Evolutionary conservation across 176 grass and related monocot genomes (phyloP).

Genomic region (Ensete ventricosum): DNA sequence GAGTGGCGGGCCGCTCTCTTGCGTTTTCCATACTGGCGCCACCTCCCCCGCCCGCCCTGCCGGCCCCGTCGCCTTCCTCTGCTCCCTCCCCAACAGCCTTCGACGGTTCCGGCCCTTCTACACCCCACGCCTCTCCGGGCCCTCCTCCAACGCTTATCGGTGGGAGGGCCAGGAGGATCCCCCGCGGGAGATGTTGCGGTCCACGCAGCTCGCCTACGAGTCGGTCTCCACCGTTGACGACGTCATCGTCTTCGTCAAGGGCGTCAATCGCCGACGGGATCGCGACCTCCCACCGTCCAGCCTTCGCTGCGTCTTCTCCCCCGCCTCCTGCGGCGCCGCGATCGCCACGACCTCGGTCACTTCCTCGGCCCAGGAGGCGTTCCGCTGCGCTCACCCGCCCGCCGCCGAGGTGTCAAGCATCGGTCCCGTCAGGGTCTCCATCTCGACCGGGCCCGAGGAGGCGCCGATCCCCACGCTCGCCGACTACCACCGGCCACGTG

Average conservation of each 20-base stretch:
- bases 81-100: conserved; percentile 28
- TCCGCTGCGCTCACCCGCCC: conserved; percentile 49
- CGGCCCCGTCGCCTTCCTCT: conserved; percentile 24
- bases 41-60: conserved; percentile 27
- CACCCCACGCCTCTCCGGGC: conserved; percentile 21
- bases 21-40: conserved; percentile 25
- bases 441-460: conserved; percentile 14
- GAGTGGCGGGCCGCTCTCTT: conserved; percentile 15
- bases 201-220: conserved; percentile 53
- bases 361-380: conserved; percentile 58
- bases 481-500: conserved; percentile 18
- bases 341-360: conserved; percentile 9
- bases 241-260: conserved; percentile 49
- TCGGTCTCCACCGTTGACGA: conserved; percentile 24
- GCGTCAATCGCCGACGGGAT: conserved; percentile 35
- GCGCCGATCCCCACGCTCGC: conserved; percentile 44
- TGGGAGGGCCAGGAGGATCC: background rate
- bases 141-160: background rate
- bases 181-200: conserved; percentile 24
- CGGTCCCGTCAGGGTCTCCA: conserved; percentile 13
- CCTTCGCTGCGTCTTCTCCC: conserved; percentile 31
- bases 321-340: background rate
- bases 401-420: background rate
- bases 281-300: conserved; percentile 26
- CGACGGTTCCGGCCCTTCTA: conserved; percentile 24